phyloP scores from a whole-genome alignment of 176 grass and related monocot species.

The Phyllostachys edulis region DNA sequence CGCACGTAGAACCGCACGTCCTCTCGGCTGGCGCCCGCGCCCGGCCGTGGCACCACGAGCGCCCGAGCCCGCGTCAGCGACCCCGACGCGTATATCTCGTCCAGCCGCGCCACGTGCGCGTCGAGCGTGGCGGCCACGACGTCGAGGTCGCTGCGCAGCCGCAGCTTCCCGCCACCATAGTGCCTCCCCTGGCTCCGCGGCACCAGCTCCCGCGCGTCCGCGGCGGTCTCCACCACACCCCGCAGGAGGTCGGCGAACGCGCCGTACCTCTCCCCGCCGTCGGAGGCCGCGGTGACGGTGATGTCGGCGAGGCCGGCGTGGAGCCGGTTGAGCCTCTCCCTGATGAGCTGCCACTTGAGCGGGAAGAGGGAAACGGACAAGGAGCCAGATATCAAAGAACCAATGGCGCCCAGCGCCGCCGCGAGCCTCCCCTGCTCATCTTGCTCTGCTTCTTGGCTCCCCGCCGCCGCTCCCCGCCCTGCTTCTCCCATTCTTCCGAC shows the following conservation, averaged over 20 bases:
- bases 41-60: constrained; percentile 62
- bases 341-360: constrained; percentile 74
- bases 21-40: constrained; percentile 53
- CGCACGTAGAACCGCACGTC: constrained; percentile 84
- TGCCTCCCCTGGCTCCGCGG: constrained; percentile 52
- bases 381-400: constrained; percentile 39
- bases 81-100: constrained; percentile 53
- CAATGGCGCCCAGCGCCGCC: constrained; percentile 38
- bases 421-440: constrained; percentile 35
- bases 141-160: constrained; percentile 83
- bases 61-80: constrained; percentile 47
- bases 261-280: not conserved
- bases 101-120: constrained; percentile 46
- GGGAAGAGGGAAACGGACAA: constrained; percentile 62
- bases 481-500: constrained; percentile 41
- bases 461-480: not conserved
- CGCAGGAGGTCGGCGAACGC: constrained; percentile 45
- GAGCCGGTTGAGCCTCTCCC: constrained; percentile 64
- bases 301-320: constrained; percentile 50
- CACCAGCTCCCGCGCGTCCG: constrained; percentile 41
- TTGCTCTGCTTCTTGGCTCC: constrained; percentile 14
- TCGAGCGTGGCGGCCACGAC: constrained; percentile 47
- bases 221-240: constrained; percentile 21
- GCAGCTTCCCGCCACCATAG: constrained; percentile 79
- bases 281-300: not conserved